Evolutionary conservation across 495 filamentous ascomycete species (phyloP), one percentile per base, ranked within the genome.

Genomic region (Astrothelium subdiscretum): DNA sequence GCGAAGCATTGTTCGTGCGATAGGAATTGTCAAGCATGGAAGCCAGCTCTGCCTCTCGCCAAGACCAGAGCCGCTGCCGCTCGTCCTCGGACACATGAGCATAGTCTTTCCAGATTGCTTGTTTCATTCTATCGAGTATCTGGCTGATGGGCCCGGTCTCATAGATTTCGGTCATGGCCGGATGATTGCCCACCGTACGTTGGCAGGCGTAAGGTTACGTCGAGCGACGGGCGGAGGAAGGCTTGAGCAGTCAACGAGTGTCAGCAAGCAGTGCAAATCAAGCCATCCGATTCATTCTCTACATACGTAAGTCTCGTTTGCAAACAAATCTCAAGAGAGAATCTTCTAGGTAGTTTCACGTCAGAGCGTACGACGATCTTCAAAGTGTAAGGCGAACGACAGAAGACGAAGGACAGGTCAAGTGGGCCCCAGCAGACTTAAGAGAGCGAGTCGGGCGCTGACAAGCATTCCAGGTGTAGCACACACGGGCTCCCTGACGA

Each of bases 11-110:
- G 24, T 26, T 54, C 24, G 48, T 8, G 6, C 15, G 48, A 29
- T 15, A 63, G 22, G n/a, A n/a, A 15, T 15, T 40, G 29, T 31
- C 15, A 22, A 58, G 18, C 29, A 15, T 12, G n/a, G 63, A 65
- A 10, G 35, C 35, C 5, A 69, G 65, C 31, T 61, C 22, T 3
- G 57, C 48, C 52, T 43, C 64, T 27, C 54, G 65, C n/a, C 67
- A 54, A 38, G 40, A 11, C 68, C 68, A 69, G n/a, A 62, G 59
- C 18, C 42, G 32, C 13, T 57, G 63, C 60, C 61, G 63, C 27
- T 44, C 52, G 10, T 59, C 38, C 22, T 68, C 68, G 20, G 66
- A n/a, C 1, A 44, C 22, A 27, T 63, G 44, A 32, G 29, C n/a
- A 40, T 67, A n/a, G n/a, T 18, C 27, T 3, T 12, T 40, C n/a